These are phyloP conservation scores for Naematelia aurantialba DNA, from an alignment of 768 basidiomycete genomes.

Conservation along the genomic window DNA sequence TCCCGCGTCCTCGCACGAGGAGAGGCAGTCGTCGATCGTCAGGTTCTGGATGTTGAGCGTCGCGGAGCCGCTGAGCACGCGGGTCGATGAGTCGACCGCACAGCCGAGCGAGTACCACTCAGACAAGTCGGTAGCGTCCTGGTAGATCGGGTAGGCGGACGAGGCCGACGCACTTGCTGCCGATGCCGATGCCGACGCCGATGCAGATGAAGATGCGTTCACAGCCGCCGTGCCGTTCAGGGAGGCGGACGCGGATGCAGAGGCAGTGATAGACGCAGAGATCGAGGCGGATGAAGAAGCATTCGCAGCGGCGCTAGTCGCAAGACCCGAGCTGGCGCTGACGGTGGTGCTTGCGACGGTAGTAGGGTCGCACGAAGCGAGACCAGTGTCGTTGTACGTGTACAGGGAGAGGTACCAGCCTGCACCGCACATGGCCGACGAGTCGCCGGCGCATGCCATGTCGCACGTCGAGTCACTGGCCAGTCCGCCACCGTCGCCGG, in stretches of 20 bases:
- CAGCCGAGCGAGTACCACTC: conserved; percentile 50
- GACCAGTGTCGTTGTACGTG: conserved; percentile 25
- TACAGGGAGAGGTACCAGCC: conserved; percentile 43
- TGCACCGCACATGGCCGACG: conserved; percentile 26
- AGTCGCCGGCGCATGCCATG: conserved; percentile 34
- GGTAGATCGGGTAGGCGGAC: neutral
- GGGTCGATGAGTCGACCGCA: conserved; percentile 33
- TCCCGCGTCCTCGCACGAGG: conserved; percentile 43
- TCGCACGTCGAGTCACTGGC: conserved; percentile 26
- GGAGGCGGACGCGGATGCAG: neutral
- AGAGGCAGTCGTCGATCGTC: conserved; percentile 48
- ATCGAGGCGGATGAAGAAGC: neutral
- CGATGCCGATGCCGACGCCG: conserved; percentile 8
- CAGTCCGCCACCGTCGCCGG: conserved; percentile 33
- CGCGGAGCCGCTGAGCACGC: conserved; percentile 29
- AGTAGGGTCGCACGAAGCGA: neutral
- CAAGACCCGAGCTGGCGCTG: conserved; percentile 10
- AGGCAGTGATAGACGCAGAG: neutral
- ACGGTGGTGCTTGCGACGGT: neutral
- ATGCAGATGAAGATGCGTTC: conserved; percentile 7
- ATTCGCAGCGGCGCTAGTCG: conserved; percentile 3
- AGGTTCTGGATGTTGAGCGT: conserved; percentile 19
- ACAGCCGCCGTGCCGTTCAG: conserved; percentile 9
- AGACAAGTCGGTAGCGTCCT: conserved; percentile 14
- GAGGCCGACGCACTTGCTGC: conserved; percentile 9